These are phyloP conservation scores for Moniliella sp. DNA, from an alignment of 1,284 basidiomycete species.

Conservation along the genomic window DNA sequence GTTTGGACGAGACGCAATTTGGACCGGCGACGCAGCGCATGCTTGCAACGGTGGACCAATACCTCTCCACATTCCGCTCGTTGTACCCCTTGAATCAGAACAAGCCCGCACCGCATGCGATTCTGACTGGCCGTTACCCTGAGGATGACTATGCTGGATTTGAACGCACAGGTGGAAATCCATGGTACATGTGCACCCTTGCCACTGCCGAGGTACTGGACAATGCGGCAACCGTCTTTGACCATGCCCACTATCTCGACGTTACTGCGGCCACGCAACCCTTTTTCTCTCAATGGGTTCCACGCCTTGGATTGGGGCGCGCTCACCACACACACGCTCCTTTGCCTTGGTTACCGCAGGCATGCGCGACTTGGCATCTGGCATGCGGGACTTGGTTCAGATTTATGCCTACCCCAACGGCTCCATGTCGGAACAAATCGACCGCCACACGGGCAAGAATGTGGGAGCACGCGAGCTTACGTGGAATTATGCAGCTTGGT, in stretches of 20 bases:
- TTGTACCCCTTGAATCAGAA: slow-evolving; percentile 12
- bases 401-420: slow-evolving; percentile 10
- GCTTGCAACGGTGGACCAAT: slow-evolving; percentile 12
- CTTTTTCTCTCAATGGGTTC: slow-evolving; percentile 11
- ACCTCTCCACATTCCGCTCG: slow-evolving; percentile 11
- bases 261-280: slow-evolving; percentile 8
- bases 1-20: slow-evolving; percentile 6
- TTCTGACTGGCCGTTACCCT: slow-evolving; percentile 9
- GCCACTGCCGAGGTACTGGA: slow-evolving; percentile 14
- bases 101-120: slow-evolving; percentile 7
- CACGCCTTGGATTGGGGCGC: slow-evolving; percentile 5
- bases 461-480: slow-evolving; percentile 16
- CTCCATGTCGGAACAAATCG: slow-evolving; percentile 12
- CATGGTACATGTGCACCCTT: slow-evolving; percentile 16
- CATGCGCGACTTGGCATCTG: slow-evolving; percentile 10
- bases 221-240: slow-evolving; percentile 6
- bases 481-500: slow-evolving; percentile 15
- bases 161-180: slow-evolving; percentile 9
- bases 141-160: slow-evolving; percentile 11
- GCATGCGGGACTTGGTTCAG: slow-evolving; percentile 11
- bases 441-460: slow-evolving; percentile 9
- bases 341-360: slow-evolving; percentile 6
- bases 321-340: slow-evolving; percentile 3
- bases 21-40: slow-evolving; percentile 11
- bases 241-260: slow-evolving; percentile 3